These are phyloP conservation scores for Pilatotrama ljubarskyi DNA, from an alignment of 768 basidiomycete genomes.

Conservation along the genomic window DNA sequence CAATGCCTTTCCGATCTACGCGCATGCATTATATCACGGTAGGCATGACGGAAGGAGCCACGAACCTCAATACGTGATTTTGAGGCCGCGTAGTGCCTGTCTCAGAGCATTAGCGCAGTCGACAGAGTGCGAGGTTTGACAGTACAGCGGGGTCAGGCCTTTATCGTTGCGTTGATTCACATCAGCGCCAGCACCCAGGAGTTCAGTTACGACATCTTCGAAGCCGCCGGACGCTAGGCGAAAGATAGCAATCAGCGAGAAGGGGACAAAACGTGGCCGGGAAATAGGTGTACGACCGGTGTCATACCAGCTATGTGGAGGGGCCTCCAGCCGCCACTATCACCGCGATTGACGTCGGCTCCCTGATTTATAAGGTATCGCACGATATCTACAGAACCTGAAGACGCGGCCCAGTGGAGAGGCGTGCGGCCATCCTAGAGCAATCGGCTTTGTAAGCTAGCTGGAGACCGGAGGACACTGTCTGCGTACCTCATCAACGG, in stretches of 20 bases:
- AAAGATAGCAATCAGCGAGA: not conserved
- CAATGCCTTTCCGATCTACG: conserved; percentile 83
- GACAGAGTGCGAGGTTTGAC: conserved; percentile 8
- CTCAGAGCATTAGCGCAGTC: conserved; percentile 19
- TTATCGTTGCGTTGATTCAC: conserved; percentile 80
- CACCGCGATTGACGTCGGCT: conserved; percentile 66
- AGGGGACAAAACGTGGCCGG: not conserved
- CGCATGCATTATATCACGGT: conserved; percentile 2
- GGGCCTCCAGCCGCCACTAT: conserved; percentile 73
- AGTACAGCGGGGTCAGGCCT: conserved; percentile 82
- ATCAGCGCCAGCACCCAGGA: conserved; percentile 82
- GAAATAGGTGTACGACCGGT: not conserved
- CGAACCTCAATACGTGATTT: conserved; percentile 82
- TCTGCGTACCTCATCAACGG: conserved; percentile 56
- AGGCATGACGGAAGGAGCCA: not conserved
- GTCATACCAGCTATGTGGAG: conserved; percentile 73
- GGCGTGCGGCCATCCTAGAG: conserved; percentile 75
- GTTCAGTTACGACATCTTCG: conserved; percentile 69
- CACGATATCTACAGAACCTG: conserved; percentile 66
- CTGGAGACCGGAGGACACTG: not conserved
- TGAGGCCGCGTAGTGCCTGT: conserved; percentile 90
- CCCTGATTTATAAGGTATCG: conserved; percentile 69
- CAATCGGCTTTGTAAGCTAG: not conserved
- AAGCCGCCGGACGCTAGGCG: conserved; percentile 77
- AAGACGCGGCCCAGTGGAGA: conserved; percentile 84